Evolutionary conservation across 208 protist genomes (phyloP).

Genomic region (Leishmania lainsoni): DNA sequence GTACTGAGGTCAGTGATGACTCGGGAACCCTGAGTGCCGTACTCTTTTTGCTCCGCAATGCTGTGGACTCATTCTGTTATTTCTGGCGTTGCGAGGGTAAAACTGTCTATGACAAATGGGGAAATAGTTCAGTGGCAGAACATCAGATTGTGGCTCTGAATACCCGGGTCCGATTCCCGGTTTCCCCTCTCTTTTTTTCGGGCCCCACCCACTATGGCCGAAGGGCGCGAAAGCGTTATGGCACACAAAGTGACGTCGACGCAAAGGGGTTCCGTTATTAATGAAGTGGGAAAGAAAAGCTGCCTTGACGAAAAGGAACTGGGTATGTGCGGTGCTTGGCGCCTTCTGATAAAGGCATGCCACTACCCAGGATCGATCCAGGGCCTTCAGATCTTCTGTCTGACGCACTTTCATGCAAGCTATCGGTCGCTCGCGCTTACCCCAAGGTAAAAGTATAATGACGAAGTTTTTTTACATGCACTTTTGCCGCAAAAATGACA

Average conservation of each 20-base stretch:
- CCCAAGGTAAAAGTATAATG: constrained; percentile 49
- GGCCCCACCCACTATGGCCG: constrained; percentile 22
- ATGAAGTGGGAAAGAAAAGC: background rate
- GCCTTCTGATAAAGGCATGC: constrained; percentile 44
- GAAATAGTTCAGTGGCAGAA: constrained; percentile 88
- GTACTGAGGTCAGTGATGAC: constrained; percentile 26
- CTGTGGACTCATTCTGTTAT: too few species aligned
- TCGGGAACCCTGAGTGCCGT: constrained; percentile 15
- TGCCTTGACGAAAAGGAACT: background rate
- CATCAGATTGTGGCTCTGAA: constrained; percentile 89
- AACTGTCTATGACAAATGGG: constrained; percentile 28
- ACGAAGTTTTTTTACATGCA: too few species aligned
- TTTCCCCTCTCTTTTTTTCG: constrained; percentile 60
- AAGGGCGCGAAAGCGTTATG: constrained; percentile 42
- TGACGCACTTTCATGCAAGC: constrained; percentile 90
- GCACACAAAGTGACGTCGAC: background rate
- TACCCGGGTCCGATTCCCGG: constrained; percentile 88
- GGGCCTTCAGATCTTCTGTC: constrained; percentile 91
- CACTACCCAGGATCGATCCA: constrained; percentile 87
- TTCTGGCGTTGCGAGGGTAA: background rate
- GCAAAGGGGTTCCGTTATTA: background rate
- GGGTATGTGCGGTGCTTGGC: background rate
- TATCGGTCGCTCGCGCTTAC: constrained; percentile 43
- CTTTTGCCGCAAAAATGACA: background rate
- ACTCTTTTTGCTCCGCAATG: background rate